These are phyloP conservation scores for Pythium plurisporium DNA, from an alignment of 352 stramenopile genomes.

Conservation along the genomic window DNA sequence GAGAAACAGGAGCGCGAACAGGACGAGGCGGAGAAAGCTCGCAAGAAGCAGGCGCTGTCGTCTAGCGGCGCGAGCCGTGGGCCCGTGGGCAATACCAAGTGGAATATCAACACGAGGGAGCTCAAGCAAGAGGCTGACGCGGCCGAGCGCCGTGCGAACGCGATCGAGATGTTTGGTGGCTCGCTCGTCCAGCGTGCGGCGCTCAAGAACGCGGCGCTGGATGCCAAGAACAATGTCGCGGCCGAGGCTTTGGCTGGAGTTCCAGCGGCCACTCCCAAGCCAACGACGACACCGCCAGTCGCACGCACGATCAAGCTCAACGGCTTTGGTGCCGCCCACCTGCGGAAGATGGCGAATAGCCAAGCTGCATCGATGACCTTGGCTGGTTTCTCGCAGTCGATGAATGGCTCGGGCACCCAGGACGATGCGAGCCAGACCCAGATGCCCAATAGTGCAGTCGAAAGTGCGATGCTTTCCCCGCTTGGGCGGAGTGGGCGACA, in stretches of 20 bases:
- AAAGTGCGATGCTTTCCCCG: conserved; percentile 6
- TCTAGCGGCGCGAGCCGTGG: conserved; percentile 19
- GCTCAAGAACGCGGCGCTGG: conserved; percentile 25
- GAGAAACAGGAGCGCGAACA: conserved; percentile 18
- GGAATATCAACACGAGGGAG: conserved; percentile 62
- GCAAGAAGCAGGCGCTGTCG: neutral
- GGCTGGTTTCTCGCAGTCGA: neutral
- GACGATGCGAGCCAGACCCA: conserved; percentile 20
- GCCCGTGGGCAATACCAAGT: conserved; percentile 56
- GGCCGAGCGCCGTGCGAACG: conserved; percentile 23
- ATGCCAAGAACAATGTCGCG: conserved; percentile 26
- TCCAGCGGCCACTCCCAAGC: neutral
- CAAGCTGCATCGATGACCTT: neutral
- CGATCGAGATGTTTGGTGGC: conserved; percentile 17
- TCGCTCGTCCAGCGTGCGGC: conserved; percentile 20
- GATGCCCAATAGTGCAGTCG: neutral
- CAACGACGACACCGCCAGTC: neutral
- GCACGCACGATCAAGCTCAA: conserved; percentile 1
- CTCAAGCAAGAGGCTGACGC: conserved; percentile 47
- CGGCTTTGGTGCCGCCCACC: conserved; percentile 8
- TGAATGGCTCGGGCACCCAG: neutral
- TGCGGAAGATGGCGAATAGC: conserved; percentile 1
- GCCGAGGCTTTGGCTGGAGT: neutral
- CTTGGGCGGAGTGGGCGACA: neutral
- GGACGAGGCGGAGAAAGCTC: conserved; percentile 14